Base-by-base conservation (phyloP, 768 basidiomycete species). In the Sarcodon aspratus region DNA sequence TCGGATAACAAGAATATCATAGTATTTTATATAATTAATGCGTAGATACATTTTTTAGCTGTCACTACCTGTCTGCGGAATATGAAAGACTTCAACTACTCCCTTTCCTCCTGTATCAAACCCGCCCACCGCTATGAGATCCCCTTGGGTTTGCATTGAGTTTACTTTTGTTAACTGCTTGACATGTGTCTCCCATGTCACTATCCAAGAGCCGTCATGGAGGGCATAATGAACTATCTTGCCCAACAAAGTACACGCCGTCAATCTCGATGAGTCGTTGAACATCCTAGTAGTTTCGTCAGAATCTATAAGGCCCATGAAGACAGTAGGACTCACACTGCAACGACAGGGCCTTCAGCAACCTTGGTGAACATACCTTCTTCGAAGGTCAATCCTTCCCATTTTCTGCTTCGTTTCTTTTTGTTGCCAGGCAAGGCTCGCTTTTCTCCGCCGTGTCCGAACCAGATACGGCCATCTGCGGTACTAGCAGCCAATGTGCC, bases 321-420 rank as follows among this genome's bases (percentile, higher is more conserved):
- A 31, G 32, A 33, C 9, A 45, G 3, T n/a, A 5, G 7, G 12
- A 50, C 79, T 48, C 61, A 87, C 88, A 85, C 52, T 9, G 77
- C 76, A 42, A 85, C 83, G 31, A 91, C 66, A 18, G 88, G 88
- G 1, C 87, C 88, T 50, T 84, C 76, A 1, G 81, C 82, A 13
- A 80, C 69, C 49, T 79, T 74, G 38, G 66, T 53, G 31, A 74
- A 56, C 37, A 71, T 45, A 17, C 72, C 72, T 40, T 70, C 69
- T 0, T 73, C 69, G 21, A 59, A 61, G 44, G 70, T 68, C 18
- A 89, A 64, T 2, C 89, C 88, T 51, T 79, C 76, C 87, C 89
- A 91, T 56, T 77, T 84, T 50, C 78, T 75, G 34, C 68, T 68
- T 51, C 73, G 67, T 64, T 78, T 81, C 58, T 71, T 65, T 36